phyloP scores from a whole-genome alignment of 2,329 filamentous ascomycete genomes.

The Colletotrichum shisoi region DNA sequence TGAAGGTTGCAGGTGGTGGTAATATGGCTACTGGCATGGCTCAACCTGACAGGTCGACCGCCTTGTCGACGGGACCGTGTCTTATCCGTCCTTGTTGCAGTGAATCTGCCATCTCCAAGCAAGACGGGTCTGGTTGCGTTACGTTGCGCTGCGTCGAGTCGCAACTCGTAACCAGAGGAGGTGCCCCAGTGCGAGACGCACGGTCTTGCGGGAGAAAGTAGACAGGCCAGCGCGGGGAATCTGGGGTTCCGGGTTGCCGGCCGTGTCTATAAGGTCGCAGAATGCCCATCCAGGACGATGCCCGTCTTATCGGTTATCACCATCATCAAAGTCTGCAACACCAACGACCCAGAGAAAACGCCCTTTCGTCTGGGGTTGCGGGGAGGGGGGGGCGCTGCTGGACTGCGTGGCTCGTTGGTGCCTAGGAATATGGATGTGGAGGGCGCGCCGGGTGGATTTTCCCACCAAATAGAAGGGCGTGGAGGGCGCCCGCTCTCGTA shows the following conservation, averaged over 20 bases:
- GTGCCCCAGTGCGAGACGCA: slow-evolving; percentile 8
- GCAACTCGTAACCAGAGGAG: slow-evolving; percentile 12
- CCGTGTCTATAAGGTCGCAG: slow-evolving; percentile 27
- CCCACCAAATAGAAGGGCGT: slow-evolving; percentile 27
- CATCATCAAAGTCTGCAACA: slow-evolving; percentile 27
- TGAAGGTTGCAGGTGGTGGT: slow-evolving; percentile 6
- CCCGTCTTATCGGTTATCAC: slow-evolving; percentile 31
- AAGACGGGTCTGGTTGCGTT: slow-evolving; percentile 18
- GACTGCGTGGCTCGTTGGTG: too few relatives aligned
- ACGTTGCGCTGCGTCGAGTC: slow-evolving; percentile 33
- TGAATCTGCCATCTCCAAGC: slow-evolving; percentile 32
- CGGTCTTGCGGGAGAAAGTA: slow-evolving; percentile 14
- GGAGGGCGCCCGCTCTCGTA: slow-evolving; percentile 17
- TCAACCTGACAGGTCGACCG: slow-evolving; percentile 21
- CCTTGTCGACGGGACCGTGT: slow-evolving; percentile 19
- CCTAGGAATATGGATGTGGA: not conserved
- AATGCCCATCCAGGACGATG: slow-evolving; percentile 30
- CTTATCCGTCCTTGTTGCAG: slow-evolving; percentile 1
- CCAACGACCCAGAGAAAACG: slow-evolving; percentile 22
- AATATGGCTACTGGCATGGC: not conserved
- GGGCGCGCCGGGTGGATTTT: slow-evolving; percentile 9
- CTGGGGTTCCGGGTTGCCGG: slow-evolving; percentile 10
- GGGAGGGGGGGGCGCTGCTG: not conserved
- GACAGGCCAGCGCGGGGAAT: not conserved
- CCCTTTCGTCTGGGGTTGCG: slow-evolving; percentile 10